Percentiles rank a stretch among this genome's conserved stretches.
Evolutionary conservation across 768 basidiomycete genomes (phyloP).

Genomic region (Rhizopogon vesiculosus): DNA sequence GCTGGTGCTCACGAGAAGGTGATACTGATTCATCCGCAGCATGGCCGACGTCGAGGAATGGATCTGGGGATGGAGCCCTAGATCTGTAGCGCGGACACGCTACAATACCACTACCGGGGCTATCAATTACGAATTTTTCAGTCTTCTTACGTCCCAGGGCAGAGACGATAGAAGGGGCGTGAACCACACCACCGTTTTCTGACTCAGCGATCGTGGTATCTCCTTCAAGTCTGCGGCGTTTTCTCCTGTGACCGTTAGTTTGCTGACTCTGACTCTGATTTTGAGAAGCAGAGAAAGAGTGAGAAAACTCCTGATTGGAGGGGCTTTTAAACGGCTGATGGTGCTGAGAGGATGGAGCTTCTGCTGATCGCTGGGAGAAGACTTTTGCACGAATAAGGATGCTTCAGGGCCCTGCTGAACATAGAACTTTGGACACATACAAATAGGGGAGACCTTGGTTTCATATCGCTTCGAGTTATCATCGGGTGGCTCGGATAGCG

Average conservation of each 20-base stretch:
- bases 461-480: neutral
- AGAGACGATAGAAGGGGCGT: neutral
- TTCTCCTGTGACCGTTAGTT: neutral
- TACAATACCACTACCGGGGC: no score
- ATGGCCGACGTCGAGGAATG: neutral
- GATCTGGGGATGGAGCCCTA: neutral
- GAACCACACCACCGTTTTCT: neutral
- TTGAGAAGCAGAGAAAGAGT: neutral
- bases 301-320: slow-evolving; percentile 8
- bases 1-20: neutral
- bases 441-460: neutral
- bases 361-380: neutral
- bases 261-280: neutral
- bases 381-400: no score
- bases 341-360: neutral
- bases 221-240: neutral
- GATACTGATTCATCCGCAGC: neutral
- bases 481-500: neutral
- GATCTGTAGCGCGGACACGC: neutral
- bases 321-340: slow-evolving; percentile 13
- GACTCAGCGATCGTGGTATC: neutral
- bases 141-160: neutral
- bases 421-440: neutral
- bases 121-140: neutral
- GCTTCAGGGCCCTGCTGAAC: neutral